Base-by-base conservation (phyloP, 352 stramenopile species). In the Phytophthora pisi region DNA sequence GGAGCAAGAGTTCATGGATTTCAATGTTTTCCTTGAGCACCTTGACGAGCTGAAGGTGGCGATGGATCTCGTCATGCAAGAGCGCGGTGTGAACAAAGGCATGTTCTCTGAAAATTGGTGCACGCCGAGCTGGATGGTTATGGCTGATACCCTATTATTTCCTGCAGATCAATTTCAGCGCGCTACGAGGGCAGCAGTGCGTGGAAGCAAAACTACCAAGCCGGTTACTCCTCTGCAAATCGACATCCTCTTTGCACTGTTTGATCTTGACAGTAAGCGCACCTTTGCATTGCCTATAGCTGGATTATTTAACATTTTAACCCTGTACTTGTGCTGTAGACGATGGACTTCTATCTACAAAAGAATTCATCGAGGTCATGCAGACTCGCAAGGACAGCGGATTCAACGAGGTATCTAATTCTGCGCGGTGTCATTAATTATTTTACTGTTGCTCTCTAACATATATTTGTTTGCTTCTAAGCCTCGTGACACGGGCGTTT, bases 331-430 rank as follows among this genome's bases (percentile, higher is more conserved):
- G 16, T 6, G 26, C 68, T 15, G 24, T 49, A 95, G 88, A 77
- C 4, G 88, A 96, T 51, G 86, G 86, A 15, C 71, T 90, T 53
- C 70, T 96, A 51, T 93, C 86, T 0, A 81, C 84, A 6, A 91
- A 81, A 20, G 88, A 96, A 53, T 95, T 96, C 61, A 88, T 96
- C 50, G 72, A 93, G 5, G 86, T 96, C 15, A 96, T 96, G 88
- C 77, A 93, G 51, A 93, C 90, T 60, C 85, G 88, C 68, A 91
- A 92, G 61, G 86, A 93, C 54, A 87, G 81, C 30, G 88, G 85
- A 18, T 91, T 93, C 57, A 94, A 88, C 23, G 76, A 93, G 78
- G 88, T 96, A 77, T 68, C 46, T 46, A 15, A 10, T 64, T 40
- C 23, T 69, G 30, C 2, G 1, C 8, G 42, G 15, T 42, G 11